phyloP scores from a whole-genome alignment of 2,329 filamentous ascomycete species.

The Pseudocercospora cruenta region DNA sequence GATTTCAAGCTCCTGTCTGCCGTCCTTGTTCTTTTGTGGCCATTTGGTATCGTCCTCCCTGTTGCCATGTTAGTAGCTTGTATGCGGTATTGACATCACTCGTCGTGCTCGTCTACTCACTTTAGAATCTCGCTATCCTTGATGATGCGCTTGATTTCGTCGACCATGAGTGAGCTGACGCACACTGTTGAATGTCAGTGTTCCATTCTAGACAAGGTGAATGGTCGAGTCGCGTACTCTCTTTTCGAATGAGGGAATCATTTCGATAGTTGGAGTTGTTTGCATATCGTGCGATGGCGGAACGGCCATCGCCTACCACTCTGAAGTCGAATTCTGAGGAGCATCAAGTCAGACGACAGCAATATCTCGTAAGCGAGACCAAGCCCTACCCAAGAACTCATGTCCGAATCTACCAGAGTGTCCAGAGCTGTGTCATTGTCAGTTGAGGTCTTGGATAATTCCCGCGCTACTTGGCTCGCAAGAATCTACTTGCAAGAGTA shows the following conservation, averaged over 20 bases:
- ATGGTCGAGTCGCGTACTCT: constrained; percentile 68
- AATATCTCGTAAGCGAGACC: neutral
- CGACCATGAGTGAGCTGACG: constrained; percentile 84
- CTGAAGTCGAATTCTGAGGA: constrained; percentile 89
- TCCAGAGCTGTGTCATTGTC: constrained; percentile 70
- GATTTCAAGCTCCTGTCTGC: constrained; percentile 94
- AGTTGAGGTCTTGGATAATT: constrained; percentile 6
- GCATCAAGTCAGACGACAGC: constrained; percentile 20
- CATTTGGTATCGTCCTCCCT: constrained; percentile 98
- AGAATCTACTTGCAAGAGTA: neutral
- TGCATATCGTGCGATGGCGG: constrained; percentile 91
- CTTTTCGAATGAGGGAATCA: constrained; percentile 97
- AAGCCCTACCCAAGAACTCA: constrained; percentile 81
- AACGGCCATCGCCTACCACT: constrained; percentile 87
- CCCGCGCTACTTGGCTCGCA: neutral
- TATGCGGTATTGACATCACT: neutral
- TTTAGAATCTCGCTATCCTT: constrained; percentile 97
- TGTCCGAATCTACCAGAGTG: constrained; percentile 97
- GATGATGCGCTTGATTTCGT: constrained; percentile 96
- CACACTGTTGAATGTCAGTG: constrained; percentile 70
- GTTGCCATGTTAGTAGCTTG: constrained; percentile 24
- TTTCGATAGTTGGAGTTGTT: constrained; percentile 99
- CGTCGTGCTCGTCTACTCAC: constrained; percentile 53
- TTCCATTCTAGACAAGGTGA: neutral
- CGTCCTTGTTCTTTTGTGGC: constrained; percentile 99